phyloP scores from a whole-genome alignment of 495 filamentous ascomycete genomes.

The Podospora pseudoanserina region DNA sequence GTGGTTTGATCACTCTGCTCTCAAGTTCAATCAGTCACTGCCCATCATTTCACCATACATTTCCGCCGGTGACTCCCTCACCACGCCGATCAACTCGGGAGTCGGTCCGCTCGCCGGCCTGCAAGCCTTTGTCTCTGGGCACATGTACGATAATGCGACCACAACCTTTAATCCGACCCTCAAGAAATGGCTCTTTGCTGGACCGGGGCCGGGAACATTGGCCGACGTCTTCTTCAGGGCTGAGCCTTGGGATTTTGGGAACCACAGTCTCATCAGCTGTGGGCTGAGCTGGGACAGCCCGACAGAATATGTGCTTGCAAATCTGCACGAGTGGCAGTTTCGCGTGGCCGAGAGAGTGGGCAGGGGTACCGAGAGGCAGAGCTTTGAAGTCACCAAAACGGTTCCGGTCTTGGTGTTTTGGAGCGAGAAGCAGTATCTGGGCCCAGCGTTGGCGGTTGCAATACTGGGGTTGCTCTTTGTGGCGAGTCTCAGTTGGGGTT shows the following conservation, averaged over 20 bases:
- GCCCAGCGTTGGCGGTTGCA: not conserved
- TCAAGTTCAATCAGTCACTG: not conserved
- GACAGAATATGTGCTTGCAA: not conserved
- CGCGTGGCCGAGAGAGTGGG: not conserved
- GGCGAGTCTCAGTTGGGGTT: not conserved
- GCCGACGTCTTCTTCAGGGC: conserved; percentile 1
- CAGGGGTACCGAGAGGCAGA: not conserved
- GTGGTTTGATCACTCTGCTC: not conserved
- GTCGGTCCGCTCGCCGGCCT: conserved; percentile 1
- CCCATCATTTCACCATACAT: not conserved
- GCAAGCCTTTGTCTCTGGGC: not conserved
- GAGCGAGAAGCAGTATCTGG: not conserved
- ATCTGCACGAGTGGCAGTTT: conserved; percentile 5
- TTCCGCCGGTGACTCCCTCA: not conserved
- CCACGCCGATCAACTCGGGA: not conserved
- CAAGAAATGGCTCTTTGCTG: not conserved
- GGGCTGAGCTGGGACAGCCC: not conserved
- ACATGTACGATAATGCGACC: not conserved
- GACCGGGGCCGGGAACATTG: not conserved
- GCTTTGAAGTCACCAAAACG: not conserved
- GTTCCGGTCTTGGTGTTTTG: not conserved
- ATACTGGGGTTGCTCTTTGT: not conserved
- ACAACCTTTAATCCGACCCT: not conserved
- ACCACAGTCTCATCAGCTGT: not conserved
- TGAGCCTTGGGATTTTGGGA: not conserved